These are phyloP conservation scores for Psilocybe sp. DNA, from an alignment of 768 basidiomycete genomes.

Conservation along the genomic window DNA sequence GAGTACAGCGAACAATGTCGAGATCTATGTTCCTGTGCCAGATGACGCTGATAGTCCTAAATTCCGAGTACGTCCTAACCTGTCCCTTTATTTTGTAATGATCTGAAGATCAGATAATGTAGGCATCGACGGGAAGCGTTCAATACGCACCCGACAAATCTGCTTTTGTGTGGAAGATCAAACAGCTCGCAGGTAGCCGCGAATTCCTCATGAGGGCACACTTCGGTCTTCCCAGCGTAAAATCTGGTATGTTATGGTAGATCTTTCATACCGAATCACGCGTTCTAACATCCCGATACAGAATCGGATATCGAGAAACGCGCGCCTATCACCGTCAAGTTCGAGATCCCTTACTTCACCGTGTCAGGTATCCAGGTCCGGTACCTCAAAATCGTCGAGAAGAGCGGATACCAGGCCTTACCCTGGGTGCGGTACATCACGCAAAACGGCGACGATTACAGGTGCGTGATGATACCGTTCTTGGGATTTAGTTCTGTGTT, in stretches of 20 bases:
- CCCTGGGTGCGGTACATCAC: slow-evolving; percentile 97
- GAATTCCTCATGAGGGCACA: slow-evolving; percentile 99
- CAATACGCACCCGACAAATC: slow-evolving; percentile 98
- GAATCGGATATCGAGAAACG: slow-evolving; percentile 84
- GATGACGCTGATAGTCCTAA: slow-evolving; percentile 98
- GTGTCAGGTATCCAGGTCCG: slow-evolving; percentile 97
- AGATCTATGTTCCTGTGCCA: slow-evolving; percentile 98
- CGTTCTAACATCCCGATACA: slow-evolving; percentile 15
- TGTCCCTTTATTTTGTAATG: neutral
- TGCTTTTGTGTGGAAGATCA: slow-evolving; percentile 99
- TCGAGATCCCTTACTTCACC: slow-evolving; percentile 98
- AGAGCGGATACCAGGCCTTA: slow-evolving; percentile 94
- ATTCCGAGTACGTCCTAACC: slow-evolving; percentile 69
- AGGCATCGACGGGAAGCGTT: slow-evolving; percentile 94
- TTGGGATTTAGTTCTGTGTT: neutral
- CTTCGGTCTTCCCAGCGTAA: slow-evolving; percentile 93
- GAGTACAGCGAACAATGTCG: slow-evolving; percentile 97
- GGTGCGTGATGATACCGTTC: slow-evolving; percentile 37
- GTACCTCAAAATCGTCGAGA: slow-evolving; percentile 98
- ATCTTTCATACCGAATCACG: neutral
- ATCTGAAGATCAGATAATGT: neutral
- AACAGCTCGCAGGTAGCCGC: slow-evolving; percentile 91
- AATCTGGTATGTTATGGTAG: slow-evolving; percentile 62
- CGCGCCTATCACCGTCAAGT: slow-evolving; percentile 94
- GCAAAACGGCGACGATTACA: slow-evolving; percentile 89